phyloP scores from a whole-genome alignment of 768 basidiomycete genomes.

The Porphyrellus cyaneotinctus region DNA sequence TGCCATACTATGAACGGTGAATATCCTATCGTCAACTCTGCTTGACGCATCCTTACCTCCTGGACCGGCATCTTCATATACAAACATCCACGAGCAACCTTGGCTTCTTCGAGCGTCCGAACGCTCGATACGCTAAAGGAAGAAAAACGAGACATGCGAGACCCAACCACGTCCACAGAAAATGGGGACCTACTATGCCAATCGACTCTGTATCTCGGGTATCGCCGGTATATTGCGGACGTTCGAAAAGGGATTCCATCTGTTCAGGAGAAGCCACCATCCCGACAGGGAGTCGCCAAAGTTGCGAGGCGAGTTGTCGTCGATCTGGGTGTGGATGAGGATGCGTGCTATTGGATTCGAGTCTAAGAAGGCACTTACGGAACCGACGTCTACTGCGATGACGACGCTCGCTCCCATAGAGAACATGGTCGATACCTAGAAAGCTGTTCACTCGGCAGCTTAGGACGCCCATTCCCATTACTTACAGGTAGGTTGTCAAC shows the following conservation, averaged over 20 bases:
- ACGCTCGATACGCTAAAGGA: slow-evolving; percentile 84
- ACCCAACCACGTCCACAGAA: not conserved
- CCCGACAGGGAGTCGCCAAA: slow-evolving; percentile 96
- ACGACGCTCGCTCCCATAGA: slow-evolving; percentile 86
- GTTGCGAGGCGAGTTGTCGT: slow-evolving; percentile 91
- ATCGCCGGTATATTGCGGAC: slow-evolving; percentile 78
- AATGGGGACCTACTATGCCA: slow-evolving; percentile 76
- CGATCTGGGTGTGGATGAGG: slow-evolving; percentile 42
- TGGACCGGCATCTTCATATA: slow-evolving; percentile 97
- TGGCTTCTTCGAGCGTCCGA: slow-evolving; percentile 93
- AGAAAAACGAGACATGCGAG: slow-evolving; percentile 1
- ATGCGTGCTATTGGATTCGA: not conserved
- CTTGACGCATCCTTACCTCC: slow-evolving; percentile 48
- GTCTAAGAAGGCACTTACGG: slow-evolving; percentile 46
- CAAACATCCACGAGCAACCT: slow-evolving; percentile 79
- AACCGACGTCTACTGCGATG: slow-evolving; percentile 91
- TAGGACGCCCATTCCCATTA: not conserved
- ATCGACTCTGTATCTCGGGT: slow-evolving; percentile 88
- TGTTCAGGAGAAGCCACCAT: slow-evolving; percentile 91
- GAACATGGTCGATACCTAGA: slow-evolving; percentile 84
- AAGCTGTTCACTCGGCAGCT: not conserved
- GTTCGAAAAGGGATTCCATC: slow-evolving; percentile 88
- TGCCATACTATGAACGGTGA: slow-evolving; percentile 65
- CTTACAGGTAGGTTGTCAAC: slow-evolving; percentile 87
- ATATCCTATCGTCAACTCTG: not conserved